These are phyloP conservation scores for Metarhizium rileyi DNA, from an alignment of 2,329 filamentous ascomycete genomes.

Conservation along the genomic window DNA sequence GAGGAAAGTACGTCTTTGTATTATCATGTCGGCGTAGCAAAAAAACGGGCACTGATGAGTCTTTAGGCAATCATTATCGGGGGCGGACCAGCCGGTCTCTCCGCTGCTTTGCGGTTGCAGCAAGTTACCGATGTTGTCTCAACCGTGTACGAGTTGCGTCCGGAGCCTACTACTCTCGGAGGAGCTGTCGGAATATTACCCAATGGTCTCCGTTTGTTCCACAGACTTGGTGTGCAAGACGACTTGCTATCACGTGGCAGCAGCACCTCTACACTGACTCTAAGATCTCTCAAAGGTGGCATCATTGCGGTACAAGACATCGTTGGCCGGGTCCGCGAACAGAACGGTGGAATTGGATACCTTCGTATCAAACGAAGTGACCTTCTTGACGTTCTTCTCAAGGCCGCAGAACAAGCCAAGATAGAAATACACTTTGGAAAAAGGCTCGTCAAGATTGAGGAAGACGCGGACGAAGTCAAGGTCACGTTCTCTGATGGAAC, in stretches of 20 bases:
- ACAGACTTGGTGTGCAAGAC: conserved; percentile 58
- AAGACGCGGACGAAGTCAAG: conserved; percentile 50
- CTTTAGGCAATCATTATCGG: conserved; percentile 8
- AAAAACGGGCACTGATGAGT: background rate
- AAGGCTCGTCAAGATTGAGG: conserved; percentile 50
- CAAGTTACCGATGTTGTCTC: conserved; percentile 1
- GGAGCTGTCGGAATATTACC: conserved; percentile 25
- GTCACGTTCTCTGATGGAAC: conserved; percentile 46
- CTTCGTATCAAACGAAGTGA: conserved; percentile 51
- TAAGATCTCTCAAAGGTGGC: conserved; percentile 48
- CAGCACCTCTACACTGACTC: conserved; percentile 55
- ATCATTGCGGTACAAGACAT: conserved; percentile 53
- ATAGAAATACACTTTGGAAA: conserved; percentile 54
- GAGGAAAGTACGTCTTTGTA: conserved; percentile 1
- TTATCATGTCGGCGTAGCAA: background rate
- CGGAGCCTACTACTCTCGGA: conserved; percentile 6
- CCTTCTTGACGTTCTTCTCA: conserved; percentile 49
- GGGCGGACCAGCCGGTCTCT: conserved; percentile 4
- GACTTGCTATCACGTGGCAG: conserved; percentile 46
- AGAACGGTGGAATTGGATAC: conserved; percentile 53
- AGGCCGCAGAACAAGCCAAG: conserved; percentile 37
- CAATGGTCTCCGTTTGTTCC: conserved; percentile 58
- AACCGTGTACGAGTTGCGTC: conserved; percentile 7
- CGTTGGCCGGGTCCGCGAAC: conserved; percentile 27
- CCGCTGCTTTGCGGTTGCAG: conserved; percentile 2